A percentile compares a stretch with the other conserved stretches of the same genome.
phyloP scores from a whole-genome alignment of 2,329 filamentous ascomycete genomes.

The Colletotrichum camelliae region DNA sequence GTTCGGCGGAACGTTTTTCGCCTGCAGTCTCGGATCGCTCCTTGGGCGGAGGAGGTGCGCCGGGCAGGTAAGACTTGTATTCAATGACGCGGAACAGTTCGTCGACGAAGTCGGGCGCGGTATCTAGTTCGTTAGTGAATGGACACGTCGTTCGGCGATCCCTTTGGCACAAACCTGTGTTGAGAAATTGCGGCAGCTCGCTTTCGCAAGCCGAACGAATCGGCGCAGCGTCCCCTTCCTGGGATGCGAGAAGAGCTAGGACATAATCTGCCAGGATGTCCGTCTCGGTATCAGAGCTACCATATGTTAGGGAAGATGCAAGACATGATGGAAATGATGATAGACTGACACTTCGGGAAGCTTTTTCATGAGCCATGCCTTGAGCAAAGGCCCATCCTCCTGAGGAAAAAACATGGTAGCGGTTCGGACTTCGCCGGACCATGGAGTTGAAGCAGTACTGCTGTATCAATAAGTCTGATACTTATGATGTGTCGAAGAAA shows the following conservation, averaged over 20 bases:
- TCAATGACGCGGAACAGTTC: slow-evolving; percentile 73
- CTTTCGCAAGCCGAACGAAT: slow-evolving; percentile 72
- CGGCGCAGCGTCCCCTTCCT: slow-evolving; percentile 68
- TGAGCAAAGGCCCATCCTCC: slow-evolving; percentile 67
- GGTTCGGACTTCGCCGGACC: not conserved
- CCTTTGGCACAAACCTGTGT: slow-evolving; percentile 58
- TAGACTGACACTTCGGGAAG: slow-evolving; percentile 22
- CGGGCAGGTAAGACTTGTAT: slow-evolving; percentile 66
- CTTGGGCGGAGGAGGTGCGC: slow-evolving; percentile 48
- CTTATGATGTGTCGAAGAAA: not conserved
- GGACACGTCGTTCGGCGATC: not conserved
- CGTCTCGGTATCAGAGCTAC: slow-evolving; percentile 77
- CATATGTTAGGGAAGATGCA: not conserved
- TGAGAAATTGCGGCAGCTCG: slow-evolving; percentile 78
- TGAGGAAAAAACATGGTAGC: slow-evolving; percentile 66
- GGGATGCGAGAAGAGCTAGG: slow-evolving; percentile 71
- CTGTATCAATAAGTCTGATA: slow-evolving; percentile 17
- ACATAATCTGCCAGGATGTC: slow-evolving; percentile 87
- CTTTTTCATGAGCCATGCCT: slow-evolving; percentile 75
- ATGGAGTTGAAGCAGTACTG: not conserved
- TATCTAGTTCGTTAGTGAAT: not conserved
- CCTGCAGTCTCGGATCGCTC: slow-evolving; percentile 20
- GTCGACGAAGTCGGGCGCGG: slow-evolving; percentile 46
- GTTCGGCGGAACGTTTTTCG: slow-evolving; percentile 11
- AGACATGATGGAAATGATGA: not conserved